phyloP scores from a whole-genome alignment of 2,329 filamentous ascomycete genomes.

The Talaromyces marneffei region DNA sequence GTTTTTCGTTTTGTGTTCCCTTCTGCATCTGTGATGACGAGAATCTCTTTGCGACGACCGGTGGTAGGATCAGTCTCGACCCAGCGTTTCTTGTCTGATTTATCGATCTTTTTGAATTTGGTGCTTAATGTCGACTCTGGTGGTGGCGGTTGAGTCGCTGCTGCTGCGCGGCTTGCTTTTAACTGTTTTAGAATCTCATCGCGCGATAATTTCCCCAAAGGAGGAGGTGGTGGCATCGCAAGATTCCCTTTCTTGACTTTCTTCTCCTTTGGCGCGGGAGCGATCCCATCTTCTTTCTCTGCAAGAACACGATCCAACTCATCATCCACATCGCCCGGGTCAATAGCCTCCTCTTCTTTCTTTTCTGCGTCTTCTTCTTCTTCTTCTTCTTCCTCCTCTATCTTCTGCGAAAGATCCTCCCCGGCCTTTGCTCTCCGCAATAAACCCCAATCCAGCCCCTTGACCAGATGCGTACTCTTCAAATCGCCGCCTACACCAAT shows the following conservation, averaged over 20 bases:
- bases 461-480: conserved; percentile 76
- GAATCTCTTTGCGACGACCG: conserved; percentile 50
- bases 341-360: conserved; percentile 4
- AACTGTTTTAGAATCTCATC: conserved; percentile 57
- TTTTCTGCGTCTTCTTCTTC: conserved; percentile 28
- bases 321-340: conserved; percentile 54
- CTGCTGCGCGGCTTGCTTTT: conserved; percentile 46
- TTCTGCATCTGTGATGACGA: conserved; percentile 54
- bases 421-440: conserved; percentile 42
- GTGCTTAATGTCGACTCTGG: conserved; percentile 47
- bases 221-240: conserved; percentile 33
- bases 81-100: conserved; percentile 45
- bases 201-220: conserved; percentile 47
- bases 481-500: conserved; percentile 75
- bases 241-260: conserved; percentile 50
- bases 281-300: conserved; percentile 29
- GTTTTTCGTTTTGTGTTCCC: conserved; percentile 59
- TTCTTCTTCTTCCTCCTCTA: conserved; percentile 26
- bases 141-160: conserved; percentile 38
- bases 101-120: conserved; percentile 50
- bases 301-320: conserved; percentile 46
- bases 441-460: conserved; percentile 82
- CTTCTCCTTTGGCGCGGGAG: conserved; percentile 30
- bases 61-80: conserved; percentile 49
- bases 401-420: conserved; percentile 47